phyloP scores from a whole-genome alignment of 2,329 filamentous ascomycete species.

The Gyromitra esculenta region DNA sequence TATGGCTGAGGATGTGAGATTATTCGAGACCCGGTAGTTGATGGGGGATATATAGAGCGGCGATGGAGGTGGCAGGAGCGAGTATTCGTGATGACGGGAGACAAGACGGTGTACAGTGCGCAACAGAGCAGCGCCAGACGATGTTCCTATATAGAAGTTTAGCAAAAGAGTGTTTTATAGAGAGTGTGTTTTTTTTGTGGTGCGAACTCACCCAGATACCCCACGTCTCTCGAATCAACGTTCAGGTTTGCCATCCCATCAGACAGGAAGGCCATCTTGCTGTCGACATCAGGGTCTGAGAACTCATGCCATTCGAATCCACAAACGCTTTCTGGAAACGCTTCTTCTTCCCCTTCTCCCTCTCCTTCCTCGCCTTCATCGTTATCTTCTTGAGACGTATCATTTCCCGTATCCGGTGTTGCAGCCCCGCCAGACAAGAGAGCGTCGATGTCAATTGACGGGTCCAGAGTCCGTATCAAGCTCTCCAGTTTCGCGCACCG shows the following conservation, averaged over 20 bases:
- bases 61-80: conserved; percentile 34
- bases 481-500: conserved; percentile 58
- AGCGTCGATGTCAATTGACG: conserved; percentile 58
- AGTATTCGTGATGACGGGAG: conserved; percentile 30
- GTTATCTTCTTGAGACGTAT: conserved; percentile 6
- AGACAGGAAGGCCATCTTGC: conserved; percentile 31
- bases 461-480: conserved; percentile 58
- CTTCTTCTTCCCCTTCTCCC: conserved; percentile 31
- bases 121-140: conserved; percentile 47
- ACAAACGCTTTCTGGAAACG: conserved; percentile 29
- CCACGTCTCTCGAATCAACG: conserved; percentile 50
- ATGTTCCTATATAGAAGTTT: conserved; percentile 37
- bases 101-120: conserved; percentile 50
- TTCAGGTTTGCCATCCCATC: conserved; percentile 51
- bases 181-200: neutral
- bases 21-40: conserved; percentile 11
- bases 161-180: neutral
- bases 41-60: conserved; percentile 11
- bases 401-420: conserved; percentile 30
- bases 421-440: conserved; percentile 29
- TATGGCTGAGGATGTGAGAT: conserved; percentile 22
- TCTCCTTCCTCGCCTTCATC: conserved; percentile 25
- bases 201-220: conserved; percentile 48
- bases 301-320: conserved; percentile 50
- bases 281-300: conserved; percentile 15